Conservation (phyloP, 148 eudicot species). For the Agrostemma githago region DNA sequence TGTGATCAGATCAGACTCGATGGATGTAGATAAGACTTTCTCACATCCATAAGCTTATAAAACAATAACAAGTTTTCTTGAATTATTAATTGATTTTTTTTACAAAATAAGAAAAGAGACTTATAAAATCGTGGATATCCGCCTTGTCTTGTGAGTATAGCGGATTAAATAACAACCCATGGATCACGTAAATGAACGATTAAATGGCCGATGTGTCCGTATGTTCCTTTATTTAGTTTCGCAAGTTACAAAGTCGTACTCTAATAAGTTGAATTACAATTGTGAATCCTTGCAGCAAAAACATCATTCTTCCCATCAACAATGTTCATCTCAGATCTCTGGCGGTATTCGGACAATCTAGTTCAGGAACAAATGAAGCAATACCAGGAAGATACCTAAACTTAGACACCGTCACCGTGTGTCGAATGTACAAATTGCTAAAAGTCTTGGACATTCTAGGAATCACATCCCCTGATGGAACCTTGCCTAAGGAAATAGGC, state of each 20-base stretch:
- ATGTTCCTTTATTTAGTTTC: too few species aligned
- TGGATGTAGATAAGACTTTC: too few species aligned
- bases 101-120: too few species aligned
- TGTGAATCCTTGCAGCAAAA: constrained; percentile 11
- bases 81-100: too few species aligned
- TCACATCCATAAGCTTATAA: too few species aligned
- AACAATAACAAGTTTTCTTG: too few species aligned
- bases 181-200: too few species aligned
- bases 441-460: constrained; percentile 25
- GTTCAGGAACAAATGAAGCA: constrained; percentile 4
- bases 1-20: too few species aligned
- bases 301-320: constrained; percentile 7
- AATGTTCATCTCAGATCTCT: constrained; percentile 27
- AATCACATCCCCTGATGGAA: constrained; percentile 4
- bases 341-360: constrained; percentile 12
- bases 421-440: constrained; percentile 23
- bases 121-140: too few species aligned
- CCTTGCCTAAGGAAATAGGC: constrained; percentile 30
- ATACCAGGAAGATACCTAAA: constrained; percentile 6
- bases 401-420: constrained; percentile 8
- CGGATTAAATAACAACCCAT: too few species aligned
- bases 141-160: too few species aligned
- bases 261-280: background rate
- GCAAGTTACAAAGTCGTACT: background rate
- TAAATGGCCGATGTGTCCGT: too few species aligned